These are phyloP conservation scores for Thelonectria blattea DNA, from an alignment of 2,329 filamentous ascomycete genomes.

Conservation along the genomic window DNA sequence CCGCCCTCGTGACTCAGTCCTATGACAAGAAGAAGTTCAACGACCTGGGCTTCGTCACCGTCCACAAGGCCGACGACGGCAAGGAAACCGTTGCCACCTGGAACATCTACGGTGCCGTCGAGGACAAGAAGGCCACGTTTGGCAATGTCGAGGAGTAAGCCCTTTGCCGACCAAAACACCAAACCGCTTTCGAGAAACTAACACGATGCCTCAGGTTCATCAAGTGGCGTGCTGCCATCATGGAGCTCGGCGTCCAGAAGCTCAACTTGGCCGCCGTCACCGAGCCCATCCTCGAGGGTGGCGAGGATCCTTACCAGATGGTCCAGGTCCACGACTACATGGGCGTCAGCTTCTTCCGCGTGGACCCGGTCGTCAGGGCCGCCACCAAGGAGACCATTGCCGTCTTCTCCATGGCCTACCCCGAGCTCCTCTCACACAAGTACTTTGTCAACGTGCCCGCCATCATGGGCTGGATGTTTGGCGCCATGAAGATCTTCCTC, in stretches of 20 bases:
- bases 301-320: conserved; percentile 86
- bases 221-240: conserved; percentile 86
- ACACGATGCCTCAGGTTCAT: conserved; percentile 68
- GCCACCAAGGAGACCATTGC: conserved; percentile 83
- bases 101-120: conserved; percentile 91
- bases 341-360: conserved; percentile 83
- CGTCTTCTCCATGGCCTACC: conserved; percentile 82
- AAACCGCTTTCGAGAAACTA: conserved; percentile 2
- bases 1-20: conserved; percentile 66
- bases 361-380: conserved; percentile 76
- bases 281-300: conserved; percentile 72
- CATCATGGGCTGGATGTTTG: conserved; percentile 88
- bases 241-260: conserved; percentile 83
- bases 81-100: conserved; percentile 77
- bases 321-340: conserved; percentile 94
- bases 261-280: conserved; percentile 74
- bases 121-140: conserved; percentile 83
- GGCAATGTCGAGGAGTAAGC: conserved; percentile 80
- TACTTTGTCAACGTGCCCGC: conserved; percentile 95
- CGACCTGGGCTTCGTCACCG: conserved; percentile 80
- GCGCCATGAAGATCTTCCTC: conserved; percentile 76
- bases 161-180: no score
- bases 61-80: conserved; percentile 63
- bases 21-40: conserved; percentile 76
- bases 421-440: conserved; percentile 83